A percentile compares a stretch with the other conserved stretches of the same genome.
Conservation (phyloP, 345 rosid genomes). For the Noccaea bulbosa region DNA sequence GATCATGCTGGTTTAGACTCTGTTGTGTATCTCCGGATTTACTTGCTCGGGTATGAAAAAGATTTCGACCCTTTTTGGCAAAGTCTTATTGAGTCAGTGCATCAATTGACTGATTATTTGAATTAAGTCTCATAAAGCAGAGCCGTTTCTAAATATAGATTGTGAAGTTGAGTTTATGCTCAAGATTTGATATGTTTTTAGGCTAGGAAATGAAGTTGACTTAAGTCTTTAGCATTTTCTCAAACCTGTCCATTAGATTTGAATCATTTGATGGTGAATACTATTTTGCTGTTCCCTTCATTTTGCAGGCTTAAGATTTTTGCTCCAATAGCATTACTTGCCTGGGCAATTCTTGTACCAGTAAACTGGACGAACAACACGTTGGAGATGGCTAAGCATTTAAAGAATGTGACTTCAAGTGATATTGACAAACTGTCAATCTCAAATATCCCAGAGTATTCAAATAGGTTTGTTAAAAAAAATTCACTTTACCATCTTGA, state of each 20-base stretch:
- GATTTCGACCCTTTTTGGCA: background rate
- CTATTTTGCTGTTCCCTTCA: background rate
- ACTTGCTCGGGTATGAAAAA: constrained; percentile 80
- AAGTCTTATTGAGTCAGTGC: background rate
- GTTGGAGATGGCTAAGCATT: constrained; percentile 44
- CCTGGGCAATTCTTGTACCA: constrained; percentile 82
- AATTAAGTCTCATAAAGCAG: background rate
- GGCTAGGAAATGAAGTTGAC: constrained; percentile 11
- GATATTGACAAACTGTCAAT: constrained; percentile 90
- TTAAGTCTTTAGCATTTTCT: background rate
- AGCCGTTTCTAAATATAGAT: background rate
- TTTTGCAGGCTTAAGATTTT: constrained; percentile 80
- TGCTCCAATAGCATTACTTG: constrained; percentile 72
- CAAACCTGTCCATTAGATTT: background rate
- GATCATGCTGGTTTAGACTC: constrained; percentile 99
- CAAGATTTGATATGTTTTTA: background rate
- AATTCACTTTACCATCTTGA: too few relatives aligned
- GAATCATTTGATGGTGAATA: background rate
- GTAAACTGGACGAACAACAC: constrained; percentile 69
- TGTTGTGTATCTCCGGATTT: constrained; percentile 87
- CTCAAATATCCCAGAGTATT: constrained; percentile 70
- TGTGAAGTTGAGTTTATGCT: background rate
- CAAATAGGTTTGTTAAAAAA: constrained; percentile 56
- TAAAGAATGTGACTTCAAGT: constrained; percentile 68
- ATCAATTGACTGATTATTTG: constrained; percentile 17